Evolutionary conservation across 2,329 filamentous ascomycete genomes (phyloP), one percentile per base, ranked within the genome.

Genomic region (Pestalotiopsis sp.): DNA sequence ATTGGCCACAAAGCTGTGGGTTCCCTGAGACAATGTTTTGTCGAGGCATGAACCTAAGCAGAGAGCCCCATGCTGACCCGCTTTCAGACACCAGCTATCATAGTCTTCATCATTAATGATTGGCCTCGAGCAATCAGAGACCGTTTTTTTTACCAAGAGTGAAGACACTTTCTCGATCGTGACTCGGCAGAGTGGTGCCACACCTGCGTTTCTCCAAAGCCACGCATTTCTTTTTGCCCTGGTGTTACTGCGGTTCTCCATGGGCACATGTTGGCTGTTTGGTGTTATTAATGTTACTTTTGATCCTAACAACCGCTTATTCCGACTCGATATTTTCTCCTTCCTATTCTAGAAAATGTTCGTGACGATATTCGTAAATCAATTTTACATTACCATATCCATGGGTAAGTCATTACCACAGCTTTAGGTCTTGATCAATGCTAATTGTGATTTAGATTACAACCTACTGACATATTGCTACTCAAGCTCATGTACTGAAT

Each of bases 201-300:
- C 30, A 26, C 52, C 26, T 44, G 17, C 52, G 14, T 65, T 44
- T 30, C n/a, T 24, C 20, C 61, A 55, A 48, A 64, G 61, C 61
- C 61, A 64, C 63, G 52, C 63, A 26, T 65, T 65, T 20, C 63
- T 65, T 65, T 65, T 65, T 10, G 22, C 14, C 13, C 17, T 39
- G 26, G 60, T 63, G 14, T 26, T 52, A 64, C 61, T 55, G 44
- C n/a, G 61, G 39, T 39, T 30, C 38, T 64, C 30, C 48, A 48
- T 39, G 39, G 26, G 38, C 20, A 55, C 22, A 64, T 10, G 24
- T 64, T 24, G 61, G 24, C 48, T n/a, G 39, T 26, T 22, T 20
- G 38, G 9, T 48, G 9, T 6, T 35, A 39, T 64, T 35, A 22
- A 64, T 22, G n/a, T 22, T 5, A 10, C 14, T 11, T 30, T 9